These are phyloP conservation scores for Geotrichum carabidarum DNA, from an alignment of 1,139 yeast genomes.

Conservation along the genomic window DNA sequence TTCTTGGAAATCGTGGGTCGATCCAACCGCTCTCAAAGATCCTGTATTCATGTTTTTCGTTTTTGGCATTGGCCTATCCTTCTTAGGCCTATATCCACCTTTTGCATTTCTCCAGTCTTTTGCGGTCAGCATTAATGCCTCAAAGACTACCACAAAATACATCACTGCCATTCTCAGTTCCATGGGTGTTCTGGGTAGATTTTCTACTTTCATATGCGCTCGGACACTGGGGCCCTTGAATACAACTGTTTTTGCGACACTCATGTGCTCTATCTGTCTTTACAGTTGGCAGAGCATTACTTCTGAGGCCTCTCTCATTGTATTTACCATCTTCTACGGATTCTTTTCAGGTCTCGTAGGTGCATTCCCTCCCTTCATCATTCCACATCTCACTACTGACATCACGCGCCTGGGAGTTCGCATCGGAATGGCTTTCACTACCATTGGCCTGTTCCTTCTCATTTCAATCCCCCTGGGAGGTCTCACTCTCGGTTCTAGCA, in stretches of 20 bases:
- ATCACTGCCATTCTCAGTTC: constrained; percentile 11
- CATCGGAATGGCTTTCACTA: constrained; percentile 55
- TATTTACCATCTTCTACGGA: constrained; percentile 39
- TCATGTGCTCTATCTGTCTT: not conserved
- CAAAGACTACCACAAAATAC: not conserved
- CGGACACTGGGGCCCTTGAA: constrained; percentile 10
- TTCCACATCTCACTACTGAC: constrained; percentile 50
- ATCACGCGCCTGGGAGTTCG: constrained; percentile 40
- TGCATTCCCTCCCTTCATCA: constrained; percentile 42
- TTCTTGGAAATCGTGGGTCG: constrained; percentile 9
- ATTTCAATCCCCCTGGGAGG: constrained; percentile 13
- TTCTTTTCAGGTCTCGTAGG: constrained; percentile 45
- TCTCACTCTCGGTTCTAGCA: constrained; percentile 4
- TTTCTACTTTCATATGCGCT: constrained; percentile 7
- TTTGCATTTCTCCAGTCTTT: constrained; percentile 14
- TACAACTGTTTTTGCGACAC: not conserved
- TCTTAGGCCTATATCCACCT: constrained; percentile 11
- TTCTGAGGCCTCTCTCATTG: constrained; percentile 6
- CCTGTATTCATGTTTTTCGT: constrained; percentile 16
- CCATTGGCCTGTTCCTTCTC: not conserved
- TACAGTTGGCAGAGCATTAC: constrained; percentile 1
- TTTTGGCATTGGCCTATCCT: constrained; percentile 4
- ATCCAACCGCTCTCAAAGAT: constrained; percentile 8
- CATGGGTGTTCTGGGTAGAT: constrained; percentile 5
- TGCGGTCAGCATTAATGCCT: constrained; percentile 5